Base-by-base conservation (phyloP, 345 rosid genomes). In the Cochlearia excelsa region DNA sequence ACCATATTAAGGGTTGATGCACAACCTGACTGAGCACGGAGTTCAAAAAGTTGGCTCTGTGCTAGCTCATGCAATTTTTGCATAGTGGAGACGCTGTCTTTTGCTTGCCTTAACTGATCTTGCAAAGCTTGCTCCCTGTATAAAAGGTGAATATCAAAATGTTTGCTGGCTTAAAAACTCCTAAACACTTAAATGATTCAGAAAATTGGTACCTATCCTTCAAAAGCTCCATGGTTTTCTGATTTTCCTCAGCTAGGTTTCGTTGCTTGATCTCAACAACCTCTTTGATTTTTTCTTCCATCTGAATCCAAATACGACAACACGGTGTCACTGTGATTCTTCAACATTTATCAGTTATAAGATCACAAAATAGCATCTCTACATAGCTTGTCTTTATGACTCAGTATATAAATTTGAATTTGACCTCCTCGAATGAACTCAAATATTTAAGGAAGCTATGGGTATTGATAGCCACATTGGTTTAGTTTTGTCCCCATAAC, bases 271-370 rank as follows among this genome's bases (percentile, higher is more conserved):
- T 87, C 82, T 93, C 99, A 77, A 93, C 97, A 62, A 89, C 81
- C 77, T 93, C 99, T 78, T 87, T 93, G 54, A 93, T 91, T 70
- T 93, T 93, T 78, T 93, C 99, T 81, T 93, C 99, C 97, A 85
- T 93, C 99, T 93, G 74, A 63, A 62, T 57, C 60, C 61, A 67
- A 27, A 37, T 29, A 28, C 42, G 66, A 26, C 45, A 30, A 45
- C 33, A 46, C 39, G 40, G 27, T 35, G 59, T 45, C 51, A 33
- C 44, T 43, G 31, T 41, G 28, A 39, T 39, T 51, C 55, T 11
- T 54, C 6, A 5, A 4, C 48, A 45, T 9, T 49, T 40, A 37
- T 27, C 30, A 1, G 30, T 44, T 51, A 51, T 38, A 42, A 52
- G 43, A 45, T 49, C n/a, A 57, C 30, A 39, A 63, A 37, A 37